Evolutionary conservation across 257 asterid species (phyloP), one percentile per base, ranked within the genome.

Genomic region (Nicotiana benthamiana): DNA sequence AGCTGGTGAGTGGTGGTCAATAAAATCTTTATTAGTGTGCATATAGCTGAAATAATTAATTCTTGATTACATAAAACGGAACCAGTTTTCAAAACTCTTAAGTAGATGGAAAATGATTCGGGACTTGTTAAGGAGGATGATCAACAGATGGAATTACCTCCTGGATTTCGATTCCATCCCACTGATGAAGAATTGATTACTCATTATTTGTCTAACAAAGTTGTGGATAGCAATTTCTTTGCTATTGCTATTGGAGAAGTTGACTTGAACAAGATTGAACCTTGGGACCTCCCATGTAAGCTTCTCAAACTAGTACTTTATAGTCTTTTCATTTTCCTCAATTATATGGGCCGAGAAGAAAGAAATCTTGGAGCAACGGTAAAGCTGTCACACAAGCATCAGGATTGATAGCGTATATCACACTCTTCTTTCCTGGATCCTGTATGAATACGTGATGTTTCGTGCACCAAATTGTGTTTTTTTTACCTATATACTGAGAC

Each of bases 201-300:
- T 79, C 91, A 92, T 83, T 93, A 93, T 77, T 81, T 93, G 13
- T 85, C 87, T 7, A 85, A 88, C 64, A 93, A 93, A 75, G 90
- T 75, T 66, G 75, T 83, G n/a, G 92, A 93, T 62, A 53, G 30
- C 56, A 74, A 46, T 32, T 93, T 93, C 85, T 72, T 85, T 36
- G 87, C 94, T 54, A 54, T 74, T 53, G 92, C 97, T 30, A 89
- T 93, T 80, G 93, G 93, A 36, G 97, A 93, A 51, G 97, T 88
- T 24, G 97, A 93, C 81, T 89, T 93, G 92, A 93, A 93, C 91
- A 89, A 85, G 78, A 68, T 91, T 80, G 97, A 93, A 79, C 97
- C 97, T 1, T 91, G 97, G 97, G 92, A 93, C 2, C 85, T 93
- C 82, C 95, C 97, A 36, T 82, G 97, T 93, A 85, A 90, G 89